phyloP scores from a whole-genome alignment of 192 early-diverging fungal genomes.

The Chytriomyces sp. region DNA sequence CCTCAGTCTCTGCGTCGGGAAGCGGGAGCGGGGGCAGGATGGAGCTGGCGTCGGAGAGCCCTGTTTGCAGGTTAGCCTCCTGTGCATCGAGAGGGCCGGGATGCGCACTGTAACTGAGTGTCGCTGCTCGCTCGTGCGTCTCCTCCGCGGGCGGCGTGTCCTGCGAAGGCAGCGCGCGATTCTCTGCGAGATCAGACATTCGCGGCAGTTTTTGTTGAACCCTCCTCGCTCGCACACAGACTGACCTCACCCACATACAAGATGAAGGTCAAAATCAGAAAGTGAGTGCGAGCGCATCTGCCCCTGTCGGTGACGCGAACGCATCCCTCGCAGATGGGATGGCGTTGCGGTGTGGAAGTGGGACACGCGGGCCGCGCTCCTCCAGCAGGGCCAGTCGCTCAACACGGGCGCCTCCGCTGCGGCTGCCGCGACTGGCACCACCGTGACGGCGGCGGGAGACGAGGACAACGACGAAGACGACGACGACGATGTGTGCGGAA shows the following conservation, averaged over 20 bases:
- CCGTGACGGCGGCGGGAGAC: background rate
- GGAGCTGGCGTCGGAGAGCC: background rate
- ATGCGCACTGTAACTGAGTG: too few species aligned
- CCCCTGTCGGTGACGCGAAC: background rate
- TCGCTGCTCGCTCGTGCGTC: too few species aligned
- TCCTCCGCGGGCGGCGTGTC: too few species aligned
- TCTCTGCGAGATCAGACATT: too few species aligned
- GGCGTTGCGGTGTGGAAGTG: constrained; percentile 88
- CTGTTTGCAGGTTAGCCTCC: too few species aligned
- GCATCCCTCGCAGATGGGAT: constrained; percentile 57
- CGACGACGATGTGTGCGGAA: constrained; percentile 89
- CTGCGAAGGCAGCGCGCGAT: too few species aligned
- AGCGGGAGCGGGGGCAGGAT: constrained; percentile 5
- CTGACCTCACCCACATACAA: too few species aligned
- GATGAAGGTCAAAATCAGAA: constrained; percentile 26
- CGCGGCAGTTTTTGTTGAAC: too few species aligned
- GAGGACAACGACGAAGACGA: constrained; percentile 55
- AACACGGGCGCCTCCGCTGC: too few species aligned
- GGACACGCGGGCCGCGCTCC: constrained; percentile 70
- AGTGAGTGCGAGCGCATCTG: background rate
- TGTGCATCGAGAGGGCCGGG: too few species aligned
- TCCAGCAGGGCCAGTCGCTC: too few species aligned
- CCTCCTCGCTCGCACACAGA: too few species aligned
- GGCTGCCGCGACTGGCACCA: background rate
- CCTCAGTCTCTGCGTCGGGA: constrained; percentile 31